phyloP scores from a whole-genome alignment of 2,329 filamentous ascomycete genomes.

The Paraphoma sp. region DNA sequence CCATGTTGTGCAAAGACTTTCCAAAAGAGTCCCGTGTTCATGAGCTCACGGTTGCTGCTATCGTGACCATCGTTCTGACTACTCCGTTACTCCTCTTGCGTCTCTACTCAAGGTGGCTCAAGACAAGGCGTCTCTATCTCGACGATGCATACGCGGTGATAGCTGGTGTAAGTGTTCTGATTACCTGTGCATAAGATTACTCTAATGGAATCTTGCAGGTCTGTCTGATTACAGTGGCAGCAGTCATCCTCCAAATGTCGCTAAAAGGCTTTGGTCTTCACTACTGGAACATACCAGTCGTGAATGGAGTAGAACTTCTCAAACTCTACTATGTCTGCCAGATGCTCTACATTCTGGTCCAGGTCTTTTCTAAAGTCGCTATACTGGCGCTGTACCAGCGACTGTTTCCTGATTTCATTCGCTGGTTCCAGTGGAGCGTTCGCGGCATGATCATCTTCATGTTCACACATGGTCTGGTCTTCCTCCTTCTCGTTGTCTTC shows the following conservation, averaged over 20 bases:
- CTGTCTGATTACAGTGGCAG: slow-evolving; percentile 13
- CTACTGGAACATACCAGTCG: slow-evolving; percentile 16
- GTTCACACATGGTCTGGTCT: slow-evolving; percentile 16
- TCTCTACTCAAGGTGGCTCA: slow-evolving; percentile 21
- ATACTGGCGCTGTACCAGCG: slow-evolving; percentile 18
- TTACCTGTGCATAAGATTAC: slow-evolving; percentile 7
- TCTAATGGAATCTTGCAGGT: not conserved
- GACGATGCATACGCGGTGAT: slow-evolving; percentile 15
- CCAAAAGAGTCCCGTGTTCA: slow-evolving; percentile 13
- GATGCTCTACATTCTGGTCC: slow-evolving; percentile 19
- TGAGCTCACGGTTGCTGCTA: slow-evolving; percentile 14
- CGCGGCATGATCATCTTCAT: slow-evolving; percentile 20
- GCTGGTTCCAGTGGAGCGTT: slow-evolving; percentile 20
- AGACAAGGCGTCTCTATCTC: slow-evolving; percentile 11
- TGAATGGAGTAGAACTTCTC: slow-evolving; percentile 13
- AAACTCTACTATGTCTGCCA: slow-evolving; percentile 23
- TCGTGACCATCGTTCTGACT: slow-evolving; percentile 12
- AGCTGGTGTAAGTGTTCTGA: not conserved
- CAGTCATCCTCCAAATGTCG: slow-evolving; percentile 22
- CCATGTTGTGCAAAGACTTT: slow-evolving; percentile 15
- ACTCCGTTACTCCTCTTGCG: slow-evolving; percentile 12
- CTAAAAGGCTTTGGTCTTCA: slow-evolving; percentile 20
- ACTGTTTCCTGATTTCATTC: slow-evolving; percentile 12
- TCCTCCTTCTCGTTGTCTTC: slow-evolving; percentile 19
- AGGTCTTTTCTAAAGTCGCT: slow-evolving; percentile 20